Conservation (phyloP, 768 basidiomycete species). For the Xerocomellus chrysenteron region DNA sequence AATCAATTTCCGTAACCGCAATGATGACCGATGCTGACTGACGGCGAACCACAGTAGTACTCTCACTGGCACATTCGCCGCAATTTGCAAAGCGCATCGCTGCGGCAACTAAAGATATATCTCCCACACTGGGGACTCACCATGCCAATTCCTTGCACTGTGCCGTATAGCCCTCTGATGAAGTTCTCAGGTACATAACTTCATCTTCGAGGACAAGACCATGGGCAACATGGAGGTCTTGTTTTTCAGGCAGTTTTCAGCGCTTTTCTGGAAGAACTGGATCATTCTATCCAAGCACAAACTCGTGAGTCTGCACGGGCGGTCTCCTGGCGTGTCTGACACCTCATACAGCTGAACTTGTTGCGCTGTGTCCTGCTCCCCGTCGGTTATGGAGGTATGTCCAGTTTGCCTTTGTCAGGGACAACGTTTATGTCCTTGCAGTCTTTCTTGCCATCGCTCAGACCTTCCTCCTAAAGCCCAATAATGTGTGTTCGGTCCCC, state of each 20-base stretch:
- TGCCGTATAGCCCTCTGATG: background rate
- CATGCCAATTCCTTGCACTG: background rate
- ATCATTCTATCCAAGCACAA: conserved; percentile 67
- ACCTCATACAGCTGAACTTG: conserved; percentile 47
- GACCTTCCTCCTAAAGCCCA: conserved; percentile 52
- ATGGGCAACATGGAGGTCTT: conserved; percentile 29
- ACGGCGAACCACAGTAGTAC: too few species aligned
- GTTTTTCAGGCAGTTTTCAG: conserved; percentile 61
- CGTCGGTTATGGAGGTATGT: conserved; percentile 52
- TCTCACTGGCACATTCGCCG: too few species aligned
- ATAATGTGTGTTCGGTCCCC: conserved; percentile 47
- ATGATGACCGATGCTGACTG: too few species aligned
- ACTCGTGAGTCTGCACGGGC: conserved; percentile 43
- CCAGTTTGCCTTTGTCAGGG: too few species aligned
- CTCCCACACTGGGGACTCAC: background rate
- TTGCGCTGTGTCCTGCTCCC: conserved; percentile 64
- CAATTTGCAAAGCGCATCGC: too few species aligned
- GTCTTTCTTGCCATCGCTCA: conserved; percentile 66
- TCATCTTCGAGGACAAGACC: background rate
- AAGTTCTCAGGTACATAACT: background rate
- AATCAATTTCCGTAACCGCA: too few species aligned
- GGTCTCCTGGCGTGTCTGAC: conserved; percentile 1
- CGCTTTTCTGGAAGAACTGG: conserved; percentile 72
- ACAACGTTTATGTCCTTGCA: conserved; percentile 2
- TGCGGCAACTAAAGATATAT: background rate